Evolutionary conservation across 441 rosid species (phyloP).

Genomic region (Bocquillonia castaneifolia): DNA sequence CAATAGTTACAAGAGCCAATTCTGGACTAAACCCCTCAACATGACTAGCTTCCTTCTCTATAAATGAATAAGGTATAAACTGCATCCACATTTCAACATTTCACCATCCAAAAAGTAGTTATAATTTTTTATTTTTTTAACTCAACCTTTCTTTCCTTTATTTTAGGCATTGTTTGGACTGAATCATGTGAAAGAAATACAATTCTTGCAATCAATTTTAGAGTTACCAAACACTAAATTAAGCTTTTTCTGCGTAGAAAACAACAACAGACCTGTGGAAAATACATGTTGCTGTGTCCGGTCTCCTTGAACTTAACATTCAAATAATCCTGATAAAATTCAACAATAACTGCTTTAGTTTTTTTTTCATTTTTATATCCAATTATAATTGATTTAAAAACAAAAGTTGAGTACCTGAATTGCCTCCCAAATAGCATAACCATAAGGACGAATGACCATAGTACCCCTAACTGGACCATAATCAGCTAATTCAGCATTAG

Average conservation of each 20-base stretch:
- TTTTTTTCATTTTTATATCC: too few species aligned
- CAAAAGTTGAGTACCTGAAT: conserved; percentile 79
- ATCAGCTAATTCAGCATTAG: conserved; percentile 87
- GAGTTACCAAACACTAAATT: neutral
- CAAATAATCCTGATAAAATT: conserved; percentile 62
- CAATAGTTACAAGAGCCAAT: conserved; percentile 77
- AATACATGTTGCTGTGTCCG: conserved; percentile 92
- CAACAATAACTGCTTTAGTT: neutral
- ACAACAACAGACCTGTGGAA: conserved; percentile 61
- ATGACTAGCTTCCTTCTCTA: conserved; percentile 95
- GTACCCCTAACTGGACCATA: conserved; percentile 96
- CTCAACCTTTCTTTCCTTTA: neutral
- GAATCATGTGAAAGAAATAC: too few species aligned
- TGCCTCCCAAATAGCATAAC: conserved; percentile 93
- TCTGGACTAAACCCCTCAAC: conserved; percentile 95
- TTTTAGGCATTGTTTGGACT: too few species aligned
- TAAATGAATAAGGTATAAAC: conserved; percentile 92
- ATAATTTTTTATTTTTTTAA: neutral
- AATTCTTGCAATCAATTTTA: too few species aligned
- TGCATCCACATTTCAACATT: conserved; percentile 29
- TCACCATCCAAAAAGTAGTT: neutral
- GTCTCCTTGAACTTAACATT: conserved; percentile 93
- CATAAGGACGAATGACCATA: conserved; percentile 93
- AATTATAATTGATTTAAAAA: too few species aligned
- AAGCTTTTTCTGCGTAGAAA: neutral